Percentiles rank a stretch among this genome's conserved stretches.
These are phyloP conservation scores for Mycena capillaripes DNA, from an alignment of 768 basidiomycete species.

Conservation along the genomic window DNA sequence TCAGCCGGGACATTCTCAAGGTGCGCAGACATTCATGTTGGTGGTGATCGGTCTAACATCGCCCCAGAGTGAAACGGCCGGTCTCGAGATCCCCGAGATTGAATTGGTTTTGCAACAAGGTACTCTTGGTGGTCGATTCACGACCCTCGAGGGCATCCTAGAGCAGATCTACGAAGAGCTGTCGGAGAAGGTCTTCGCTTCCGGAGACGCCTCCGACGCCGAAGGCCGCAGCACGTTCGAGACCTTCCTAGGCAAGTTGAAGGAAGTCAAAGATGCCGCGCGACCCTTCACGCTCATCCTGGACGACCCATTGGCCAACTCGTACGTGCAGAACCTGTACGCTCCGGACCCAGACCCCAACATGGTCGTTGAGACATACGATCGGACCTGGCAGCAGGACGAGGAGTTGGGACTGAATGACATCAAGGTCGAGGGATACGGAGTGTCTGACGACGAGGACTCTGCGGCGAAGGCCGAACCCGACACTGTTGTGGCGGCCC, in stretches of 20 bases:
- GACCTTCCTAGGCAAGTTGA: slow-evolving; percentile 81
- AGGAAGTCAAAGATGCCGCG: slow-evolving; percentile 83
- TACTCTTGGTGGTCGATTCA: slow-evolving; percentile 97
- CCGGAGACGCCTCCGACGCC: slow-evolving; percentile 72
- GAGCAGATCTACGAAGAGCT: slow-evolving; percentile 97
- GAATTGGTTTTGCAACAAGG: slow-evolving; percentile 92
- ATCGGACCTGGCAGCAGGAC: slow-evolving; percentile 91
- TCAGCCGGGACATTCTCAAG: slow-evolving; percentile 95
- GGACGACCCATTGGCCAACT: slow-evolving; percentile 96
- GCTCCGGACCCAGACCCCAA: slow-evolving; percentile 98
- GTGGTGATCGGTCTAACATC: not conserved
- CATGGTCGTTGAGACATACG: slow-evolving; percentile 87
- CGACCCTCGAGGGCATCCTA: slow-evolving; percentile 95
- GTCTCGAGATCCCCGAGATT: slow-evolving; percentile 93
- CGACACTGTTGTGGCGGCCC: not conserved
- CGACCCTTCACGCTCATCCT: slow-evolving; percentile 92
- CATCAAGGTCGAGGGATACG: slow-evolving; percentile 86
- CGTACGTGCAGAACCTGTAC: slow-evolving; percentile 96
- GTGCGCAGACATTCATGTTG: slow-evolving; percentile 55
- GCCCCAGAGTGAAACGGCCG: slow-evolving; percentile 90
- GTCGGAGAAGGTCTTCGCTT: slow-evolving; percentile 85
- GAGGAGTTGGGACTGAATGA: slow-evolving; percentile 95
- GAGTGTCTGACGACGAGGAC: slow-evolving; percentile 44
- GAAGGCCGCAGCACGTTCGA: slow-evolving; percentile 75
- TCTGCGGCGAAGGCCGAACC: not conserved